Conservation (phyloP, 306 rosid genomes). For the Rubus parviflorus region DNA sequence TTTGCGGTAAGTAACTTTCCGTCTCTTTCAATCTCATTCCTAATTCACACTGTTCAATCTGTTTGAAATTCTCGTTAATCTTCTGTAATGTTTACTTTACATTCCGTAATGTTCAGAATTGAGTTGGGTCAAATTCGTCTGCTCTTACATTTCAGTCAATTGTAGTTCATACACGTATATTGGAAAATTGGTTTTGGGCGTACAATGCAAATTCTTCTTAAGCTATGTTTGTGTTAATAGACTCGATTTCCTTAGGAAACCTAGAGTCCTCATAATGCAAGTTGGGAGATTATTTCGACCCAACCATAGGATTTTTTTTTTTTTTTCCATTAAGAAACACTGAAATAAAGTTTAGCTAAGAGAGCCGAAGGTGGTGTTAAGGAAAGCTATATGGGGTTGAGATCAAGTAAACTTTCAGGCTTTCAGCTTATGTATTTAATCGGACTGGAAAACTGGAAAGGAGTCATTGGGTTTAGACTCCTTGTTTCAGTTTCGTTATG, state of each 20-base stretch:
- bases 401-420: background rate
- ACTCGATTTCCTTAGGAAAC: too few relatives aligned
- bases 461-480: background rate
- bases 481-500: background rate
- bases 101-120: background rate
- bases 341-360: background rate
- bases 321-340: too few relatives aligned
- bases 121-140: background rate
- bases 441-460: background rate
- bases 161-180: background rate
- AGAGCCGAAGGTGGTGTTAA: background rate
- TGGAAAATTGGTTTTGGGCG: background rate
- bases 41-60: background rate
- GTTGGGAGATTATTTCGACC: too few relatives aligned
- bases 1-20: slow-evolving; percentile 50
- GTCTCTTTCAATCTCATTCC: background rate
- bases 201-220: too few relatives aligned
- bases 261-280: too few relatives aligned
- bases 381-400: background rate
- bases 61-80: background rate
- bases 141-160: background rate
- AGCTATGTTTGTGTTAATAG: background rate
- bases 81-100: background rate
- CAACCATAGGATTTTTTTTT: too few relatives aligned
- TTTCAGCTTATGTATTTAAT: background rate